Evolutionary conservation across 371 early-diverging fungal species (phyloP).

Genomic region (Sporodiniella umbellata): DNA sequence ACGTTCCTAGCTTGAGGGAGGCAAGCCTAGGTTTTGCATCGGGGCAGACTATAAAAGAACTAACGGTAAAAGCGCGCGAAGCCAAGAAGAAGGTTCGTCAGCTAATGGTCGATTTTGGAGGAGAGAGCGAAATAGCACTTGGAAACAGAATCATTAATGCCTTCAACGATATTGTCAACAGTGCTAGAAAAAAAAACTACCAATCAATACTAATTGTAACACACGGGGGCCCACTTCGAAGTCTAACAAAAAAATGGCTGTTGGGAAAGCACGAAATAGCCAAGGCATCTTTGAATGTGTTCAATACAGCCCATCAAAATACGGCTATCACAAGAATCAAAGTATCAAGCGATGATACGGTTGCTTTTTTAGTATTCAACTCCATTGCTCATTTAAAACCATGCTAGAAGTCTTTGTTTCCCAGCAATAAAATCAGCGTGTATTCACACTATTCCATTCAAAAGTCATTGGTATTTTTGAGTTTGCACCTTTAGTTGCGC

Average conservation of each 20-base stretch:
- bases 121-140: slow-evolving; percentile 27
- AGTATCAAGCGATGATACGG: slow-evolving; percentile 4
- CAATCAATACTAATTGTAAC: slow-evolving; percentile 32
- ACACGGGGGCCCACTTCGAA: slow-evolving; percentile 36
- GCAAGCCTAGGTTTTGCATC: slow-evolving; percentile 31
- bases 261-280: slow-evolving; percentile 4
- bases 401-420: too few species aligned
- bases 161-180: slow-evolving; percentile 18
- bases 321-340: slow-evolving; percentile 29
- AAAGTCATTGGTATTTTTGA: too few species aligned
- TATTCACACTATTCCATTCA: too few species aligned
- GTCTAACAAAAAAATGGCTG: slow-evolving; percentile 22
- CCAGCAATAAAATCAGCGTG: too few species aligned
- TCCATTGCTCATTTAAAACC: slow-evolving; percentile 26
- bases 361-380: slow-evolving; percentile 17
- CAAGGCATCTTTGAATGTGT: neutral
- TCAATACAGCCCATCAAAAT: slow-evolving; percentile 25
- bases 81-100: slow-evolving; percentile 7
- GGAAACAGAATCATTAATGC: slow-evolving; percentile 14
- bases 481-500: too few species aligned
- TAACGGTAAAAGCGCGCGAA: slow-evolving; percentile 5
- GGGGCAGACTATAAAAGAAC: slow-evolving; percentile 13
- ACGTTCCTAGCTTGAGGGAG: slow-evolving; percentile 22
- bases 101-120: slow-evolving; percentile 13
- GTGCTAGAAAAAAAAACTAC: slow-evolving; percentile 13